These are phyloP conservation scores for Themeda triandra DNA, from an alignment of 176 grass and related monocot genomes.

Conservation along the genomic window DNA sequence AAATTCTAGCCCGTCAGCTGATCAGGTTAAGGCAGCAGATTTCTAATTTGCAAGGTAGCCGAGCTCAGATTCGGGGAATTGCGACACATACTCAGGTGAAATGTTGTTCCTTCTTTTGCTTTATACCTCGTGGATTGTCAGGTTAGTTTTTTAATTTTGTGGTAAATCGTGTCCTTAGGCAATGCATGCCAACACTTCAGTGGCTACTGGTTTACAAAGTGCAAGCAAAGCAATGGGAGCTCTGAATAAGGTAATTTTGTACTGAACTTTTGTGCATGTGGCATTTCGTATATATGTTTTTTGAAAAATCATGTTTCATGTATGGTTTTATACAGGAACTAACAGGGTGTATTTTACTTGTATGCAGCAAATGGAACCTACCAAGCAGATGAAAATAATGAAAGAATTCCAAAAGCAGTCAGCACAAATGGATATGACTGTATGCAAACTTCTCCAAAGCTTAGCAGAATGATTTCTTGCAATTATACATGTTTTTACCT, in stretches of 20 bases:
- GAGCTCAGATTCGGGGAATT: constrained; percentile 89
- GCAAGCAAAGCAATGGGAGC: constrained; percentile 91
- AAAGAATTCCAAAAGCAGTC: constrained; percentile 98
- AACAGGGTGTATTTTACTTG: not conserved
- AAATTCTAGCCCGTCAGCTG: constrained; percentile 82
- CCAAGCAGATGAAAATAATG: constrained; percentile 90
- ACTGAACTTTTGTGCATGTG: not conserved
- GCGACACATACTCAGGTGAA: constrained; percentile 83
- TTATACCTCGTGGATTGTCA: not conserved
- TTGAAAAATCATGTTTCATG: not conserved
- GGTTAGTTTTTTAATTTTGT: constrained; percentile 8
- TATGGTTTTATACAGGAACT: not conserved
- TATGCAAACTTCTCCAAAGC: constrained; percentile 30
- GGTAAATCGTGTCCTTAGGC: constrained; percentile 45
- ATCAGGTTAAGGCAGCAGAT: constrained; percentile 96
- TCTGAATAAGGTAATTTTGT: constrained; percentile 72
- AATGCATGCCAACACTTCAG: constrained; percentile 88
- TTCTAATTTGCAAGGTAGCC: constrained; percentile 86
- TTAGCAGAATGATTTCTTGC: constrained; percentile 7
- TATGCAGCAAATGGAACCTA: constrained; percentile 90
- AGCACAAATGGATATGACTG: constrained; percentile 84
- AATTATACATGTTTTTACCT: not conserved
- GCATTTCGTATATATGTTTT: not conserved
- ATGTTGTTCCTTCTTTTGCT: constrained; percentile 27
- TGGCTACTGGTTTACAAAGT: constrained; percentile 83